A percentile compares a stretch with the other conserved stretches of the same genome.
Conservation (phyloP, 106 monocot species). For the Dendrobium chrysotoxum region DNA sequence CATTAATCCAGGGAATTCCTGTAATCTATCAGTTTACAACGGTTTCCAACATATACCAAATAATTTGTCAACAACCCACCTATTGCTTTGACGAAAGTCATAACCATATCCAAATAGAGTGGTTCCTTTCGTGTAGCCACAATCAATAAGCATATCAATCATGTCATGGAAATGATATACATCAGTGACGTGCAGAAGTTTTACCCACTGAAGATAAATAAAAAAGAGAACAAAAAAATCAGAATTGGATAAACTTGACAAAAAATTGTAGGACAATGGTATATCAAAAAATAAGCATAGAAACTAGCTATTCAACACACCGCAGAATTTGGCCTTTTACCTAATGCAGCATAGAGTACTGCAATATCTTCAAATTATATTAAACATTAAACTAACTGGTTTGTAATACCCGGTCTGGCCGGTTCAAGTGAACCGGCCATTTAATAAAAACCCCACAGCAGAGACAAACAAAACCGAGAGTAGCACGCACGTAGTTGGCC, state of each 20-base stretch:
- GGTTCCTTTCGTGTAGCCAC: constrained; percentile 86
- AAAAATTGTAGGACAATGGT: neutral
- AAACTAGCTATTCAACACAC: neutral
- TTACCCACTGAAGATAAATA: constrained; percentile 39
- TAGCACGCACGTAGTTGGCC: too few relatives aligned
- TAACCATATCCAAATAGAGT: constrained; percentile 95
- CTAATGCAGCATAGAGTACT: neutral
- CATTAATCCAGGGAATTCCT: neutral
- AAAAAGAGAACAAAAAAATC: constrained; percentile 1
- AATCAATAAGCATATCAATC: constrained; percentile 78
- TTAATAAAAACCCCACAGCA: too few relatives aligned
- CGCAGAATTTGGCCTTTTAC: neutral
- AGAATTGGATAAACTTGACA: neutral
- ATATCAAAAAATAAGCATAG: constrained; percentile 1
- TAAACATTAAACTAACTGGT: neutral
- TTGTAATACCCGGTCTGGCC: too few relatives aligned
- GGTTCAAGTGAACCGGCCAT: too few relatives aligned
- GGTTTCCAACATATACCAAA: neutral
- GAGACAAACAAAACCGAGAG: too few relatives aligned
- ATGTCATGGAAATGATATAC: constrained; percentile 91
- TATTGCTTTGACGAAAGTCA: constrained; percentile 91
- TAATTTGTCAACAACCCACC: constrained; percentile 27
- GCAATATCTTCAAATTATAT: neutral
- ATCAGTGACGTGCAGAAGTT: constrained; percentile 43
- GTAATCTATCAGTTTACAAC: neutral